Evolutionary conservation across 1,139 yeast genomes (phyloP).

Genomic region (Debaryomyces nepalensis): DNA sequence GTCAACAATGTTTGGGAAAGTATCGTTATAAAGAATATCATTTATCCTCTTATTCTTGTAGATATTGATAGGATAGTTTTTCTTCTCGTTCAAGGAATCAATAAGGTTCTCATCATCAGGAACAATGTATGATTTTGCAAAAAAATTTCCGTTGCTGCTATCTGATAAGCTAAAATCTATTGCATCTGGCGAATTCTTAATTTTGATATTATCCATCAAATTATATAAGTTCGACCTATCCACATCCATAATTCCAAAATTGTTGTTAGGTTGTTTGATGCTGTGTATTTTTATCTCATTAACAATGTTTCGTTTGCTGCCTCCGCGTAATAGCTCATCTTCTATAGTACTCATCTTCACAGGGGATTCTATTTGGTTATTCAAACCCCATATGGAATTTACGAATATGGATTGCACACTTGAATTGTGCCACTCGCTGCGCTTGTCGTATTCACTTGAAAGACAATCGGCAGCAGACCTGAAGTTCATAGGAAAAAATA

Average conservation of each 20-base stretch:
- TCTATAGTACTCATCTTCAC: slow-evolving; percentile 41
- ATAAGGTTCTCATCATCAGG: slow-evolving; percentile 12
- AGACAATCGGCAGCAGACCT: slow-evolving; percentile 13
- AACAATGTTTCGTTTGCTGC: slow-evolving; percentile 36
- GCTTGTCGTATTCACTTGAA: slow-evolving; percentile 21
- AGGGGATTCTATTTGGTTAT: slow-evolving; percentile 29
- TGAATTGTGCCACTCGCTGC: slow-evolving; percentile 49
- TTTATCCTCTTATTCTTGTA: slow-evolving; percentile 24
- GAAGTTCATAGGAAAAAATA: slow-evolving; percentile 52
- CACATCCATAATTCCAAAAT: slow-evolving; percentile 7
- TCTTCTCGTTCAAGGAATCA: slow-evolving; percentile 12
- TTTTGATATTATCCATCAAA: slow-evolving; percentile 5
- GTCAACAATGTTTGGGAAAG: slow-evolving; percentile 35
- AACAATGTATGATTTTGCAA: slow-evolving; percentile 24
- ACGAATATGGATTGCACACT: slow-evolving; percentile 35
- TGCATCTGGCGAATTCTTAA: slow-evolving; percentile 1
- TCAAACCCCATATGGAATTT: slow-evolving; percentile 46
- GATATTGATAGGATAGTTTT: slow-evolving; percentile 20
- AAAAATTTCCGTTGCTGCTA: slow-evolving; percentile 15
- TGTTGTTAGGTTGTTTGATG: slow-evolving; percentile 6
- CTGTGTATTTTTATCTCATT: slow-evolving; percentile 33
- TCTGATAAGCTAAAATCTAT: slow-evolving; percentile 18
- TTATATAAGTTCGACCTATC: slow-evolving; percentile 5
- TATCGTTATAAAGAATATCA: slow-evolving; percentile 34
- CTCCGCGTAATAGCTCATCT: slow-evolving; percentile 33